Evolutionary conservation across 2,329 filamentous ascomycete species (phyloP), one percentile per base, ranked within the genome.

Genomic region (Ascochyta fabae): DNA sequence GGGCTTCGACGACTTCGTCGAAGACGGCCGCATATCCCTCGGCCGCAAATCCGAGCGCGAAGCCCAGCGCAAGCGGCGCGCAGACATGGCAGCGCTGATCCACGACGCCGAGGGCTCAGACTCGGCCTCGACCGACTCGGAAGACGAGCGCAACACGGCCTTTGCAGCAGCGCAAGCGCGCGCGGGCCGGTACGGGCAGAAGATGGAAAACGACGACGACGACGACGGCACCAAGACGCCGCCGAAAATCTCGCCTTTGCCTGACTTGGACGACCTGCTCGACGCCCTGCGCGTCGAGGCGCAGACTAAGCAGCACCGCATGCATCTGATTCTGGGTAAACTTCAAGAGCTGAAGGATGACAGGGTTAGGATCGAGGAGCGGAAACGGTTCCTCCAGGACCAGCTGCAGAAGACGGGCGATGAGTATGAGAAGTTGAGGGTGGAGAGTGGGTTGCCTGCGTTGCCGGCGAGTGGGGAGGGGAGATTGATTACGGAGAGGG

Each of bases 1-100:
- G 77, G 93, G 92, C 0, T 98, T 96, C 65, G 94, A 98, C 57
- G 89, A 94, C 50, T 96, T 91, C 66, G 91, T 95, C 8, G 90
- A 95, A 36, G 91, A 96, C 70, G 92, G 90, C 8, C 86, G 86
- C 7, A 85, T 97, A 9, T 85, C 90, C 1, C 81, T 97, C 0
- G 91, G 92, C 31, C 86, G 84, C 59, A 90, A 89, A 58, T 92
- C 92, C 0, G 91, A 95, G 75, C 86, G 84, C 19, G 90, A 92
- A 64, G 88, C 83, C 41, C 75, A 84, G 44, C 82, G 81, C 48
- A 84, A 83, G 40, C 85, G 90, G 27, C 86, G 90, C 27, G 84
- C 87, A 53, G 87, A 92, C 65, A 97, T 97, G 84, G 89, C 88
- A 0, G 87, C 90, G 33, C 82, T 96, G 62, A 97, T 98, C 67